These are phyloP conservation scores for Bathelium albidoporum DNA, from an alignment of 495 filamentous ascomycete species.

Conservation along the genomic window DNA sequence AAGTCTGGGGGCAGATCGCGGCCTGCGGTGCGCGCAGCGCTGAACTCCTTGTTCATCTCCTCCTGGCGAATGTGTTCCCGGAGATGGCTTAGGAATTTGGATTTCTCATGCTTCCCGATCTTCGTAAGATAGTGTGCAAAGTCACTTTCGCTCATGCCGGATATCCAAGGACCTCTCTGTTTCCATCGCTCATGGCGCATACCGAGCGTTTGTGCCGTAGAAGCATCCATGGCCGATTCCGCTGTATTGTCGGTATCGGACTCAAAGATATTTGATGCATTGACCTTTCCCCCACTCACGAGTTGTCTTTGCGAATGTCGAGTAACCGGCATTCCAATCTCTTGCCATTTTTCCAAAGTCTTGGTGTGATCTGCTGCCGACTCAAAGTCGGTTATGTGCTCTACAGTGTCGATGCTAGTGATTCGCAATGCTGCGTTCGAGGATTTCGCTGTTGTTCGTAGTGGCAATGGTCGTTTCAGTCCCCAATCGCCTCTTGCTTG, in stretches of 20 bases:
- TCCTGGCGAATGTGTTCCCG: slow-evolving; percentile 36
- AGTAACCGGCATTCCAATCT: slow-evolving; percentile 59
- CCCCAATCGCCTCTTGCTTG: slow-evolving; percentile 83
- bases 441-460: slow-evolving; percentile 59
- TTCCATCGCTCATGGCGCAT: slow-evolving; percentile 48
- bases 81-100: slow-evolving; percentile 39
- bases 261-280: slow-evolving; percentile 46
- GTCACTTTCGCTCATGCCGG: slow-evolving; percentile 59
- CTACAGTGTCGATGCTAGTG: slow-evolving; percentile 66
- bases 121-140: slow-evolving; percentile 56
- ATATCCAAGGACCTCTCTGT: slow-evolving; percentile 72
- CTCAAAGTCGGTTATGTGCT: slow-evolving; percentile 85
- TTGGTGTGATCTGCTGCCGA: slow-evolving; percentile 73
- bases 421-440: slow-evolving; percentile 62
- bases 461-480: slow-evolving; percentile 74
- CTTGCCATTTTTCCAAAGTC: slow-evolving; percentile 78
- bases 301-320: slow-evolving; percentile 26
- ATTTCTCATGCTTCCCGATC: slow-evolving; percentile 44
- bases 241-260: slow-evolving; percentile 40
- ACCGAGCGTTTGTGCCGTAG: slow-evolving; percentile 12
- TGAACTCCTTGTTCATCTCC: slow-evolving; percentile 12
- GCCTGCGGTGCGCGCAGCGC: slow-evolving; percentile 16
- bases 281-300: slow-evolving; percentile 8
- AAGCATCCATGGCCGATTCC: background rate
- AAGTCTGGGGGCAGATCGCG: background rate